phyloP scores from a whole-genome alignment of 108 stramenopile species.

The Nannochloropsis gaditana region DNA sequence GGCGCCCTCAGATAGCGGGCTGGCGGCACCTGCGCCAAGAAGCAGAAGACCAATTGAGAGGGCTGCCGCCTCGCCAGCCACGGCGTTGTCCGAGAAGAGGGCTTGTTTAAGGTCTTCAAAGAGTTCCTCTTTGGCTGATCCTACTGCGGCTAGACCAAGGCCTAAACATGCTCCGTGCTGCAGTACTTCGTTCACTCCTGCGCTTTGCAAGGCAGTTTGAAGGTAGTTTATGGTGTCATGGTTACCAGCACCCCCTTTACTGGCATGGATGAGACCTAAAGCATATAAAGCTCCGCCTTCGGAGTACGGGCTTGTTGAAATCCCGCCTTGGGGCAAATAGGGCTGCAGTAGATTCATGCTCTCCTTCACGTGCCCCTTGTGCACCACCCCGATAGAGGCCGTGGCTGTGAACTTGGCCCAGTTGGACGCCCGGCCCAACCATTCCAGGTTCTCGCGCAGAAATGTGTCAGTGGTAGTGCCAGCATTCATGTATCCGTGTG shows the following conservation, averaged over 20 bases:
- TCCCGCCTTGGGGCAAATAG: slow-evolving; percentile 84
- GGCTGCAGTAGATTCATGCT: slow-evolving; percentile 91
- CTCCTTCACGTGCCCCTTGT: slow-evolving; percentile 90
- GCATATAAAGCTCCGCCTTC: slow-evolving; percentile 94
- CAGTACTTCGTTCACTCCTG: slow-evolving; percentile 78
- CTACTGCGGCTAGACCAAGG: slow-evolving; percentile 91
- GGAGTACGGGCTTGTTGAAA: slow-evolving; percentile 74
- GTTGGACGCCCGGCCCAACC: slow-evolving; percentile 97
- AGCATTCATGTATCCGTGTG: slow-evolving; percentile 82
- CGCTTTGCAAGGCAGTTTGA: slow-evolving; percentile 46
- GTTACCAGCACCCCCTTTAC: slow-evolving; percentile 66
- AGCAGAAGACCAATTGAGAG: slow-evolving; percentile 95
- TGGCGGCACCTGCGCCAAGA: slow-evolving; percentile 73
- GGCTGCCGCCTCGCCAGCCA: slow-evolving; percentile 96
- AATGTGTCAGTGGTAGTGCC: slow-evolving; percentile 85
- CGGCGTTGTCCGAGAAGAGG: slow-evolving; percentile 90
- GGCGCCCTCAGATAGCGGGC: slow-evolving; percentile 57
- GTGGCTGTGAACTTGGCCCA: slow-evolving; percentile 99
- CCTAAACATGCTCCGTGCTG: slow-evolving; percentile 98
- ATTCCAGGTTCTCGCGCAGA: slow-evolving; percentile 91
- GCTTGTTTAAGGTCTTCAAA: slow-evolving; percentile 80
- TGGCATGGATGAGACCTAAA: slow-evolving; percentile 92
- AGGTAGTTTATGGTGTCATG: slow-evolving; percentile 39
- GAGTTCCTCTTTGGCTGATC: slow-evolving; percentile 67
- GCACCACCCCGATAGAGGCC: slow-evolving; percentile 90